Percentiles rank a stretch among this genome's conserved stretches.
Evolutionary conservation across 2,329 filamentous ascomycete genomes (phyloP).

Genomic region (Phyllosticta citribraziliensis): DNA sequence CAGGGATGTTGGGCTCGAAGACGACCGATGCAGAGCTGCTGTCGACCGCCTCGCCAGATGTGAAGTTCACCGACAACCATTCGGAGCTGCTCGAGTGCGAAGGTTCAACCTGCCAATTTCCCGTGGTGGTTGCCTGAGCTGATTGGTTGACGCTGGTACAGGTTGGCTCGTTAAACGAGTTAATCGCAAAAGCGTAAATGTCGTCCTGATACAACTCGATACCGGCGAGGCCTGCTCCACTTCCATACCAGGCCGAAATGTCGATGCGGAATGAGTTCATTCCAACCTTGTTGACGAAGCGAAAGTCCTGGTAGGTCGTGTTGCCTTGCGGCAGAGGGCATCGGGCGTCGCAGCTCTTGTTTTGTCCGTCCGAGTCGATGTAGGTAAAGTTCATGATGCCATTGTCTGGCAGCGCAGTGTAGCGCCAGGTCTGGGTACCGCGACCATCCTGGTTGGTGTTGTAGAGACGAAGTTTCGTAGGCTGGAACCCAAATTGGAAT

Average conservation of each 20-base stretch:
- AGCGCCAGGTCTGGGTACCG: constrained; percentile 81
- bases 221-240: constrained; percentile 73
- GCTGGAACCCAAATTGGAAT: constrained; percentile 76
- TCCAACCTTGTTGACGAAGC: constrained; percentile 82
- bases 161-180: constrained; percentile 77
- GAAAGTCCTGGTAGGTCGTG: constrained; percentile 73
- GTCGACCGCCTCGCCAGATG: constrained; percentile 16
- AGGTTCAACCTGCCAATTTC: constrained; percentile 62
- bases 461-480: constrained; percentile 76
- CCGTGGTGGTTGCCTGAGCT: constrained; percentile 59
- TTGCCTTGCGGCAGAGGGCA: constrained; percentile 72
- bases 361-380: constrained; percentile 57
- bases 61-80: constrained; percentile 63
- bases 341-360: constrained; percentile 63
- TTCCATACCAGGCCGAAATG: constrained; percentile 78
- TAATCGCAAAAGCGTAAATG: constrained; percentile 75
- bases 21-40: constrained; percentile 52
- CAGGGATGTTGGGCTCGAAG: constrained; percentile 73
- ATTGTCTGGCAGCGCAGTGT: constrained; percentile 72
- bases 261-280: constrained; percentile 84
- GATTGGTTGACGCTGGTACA: constrained; percentile 56
- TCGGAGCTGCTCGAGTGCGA: constrained; percentile 61
- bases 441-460: constrained; percentile 79
- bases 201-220: constrained; percentile 82
- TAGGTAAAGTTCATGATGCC: constrained; percentile 97